phyloP scores from a whole-genome alignment of 306 rosid species.

The Crataegus laevigata region DNA sequence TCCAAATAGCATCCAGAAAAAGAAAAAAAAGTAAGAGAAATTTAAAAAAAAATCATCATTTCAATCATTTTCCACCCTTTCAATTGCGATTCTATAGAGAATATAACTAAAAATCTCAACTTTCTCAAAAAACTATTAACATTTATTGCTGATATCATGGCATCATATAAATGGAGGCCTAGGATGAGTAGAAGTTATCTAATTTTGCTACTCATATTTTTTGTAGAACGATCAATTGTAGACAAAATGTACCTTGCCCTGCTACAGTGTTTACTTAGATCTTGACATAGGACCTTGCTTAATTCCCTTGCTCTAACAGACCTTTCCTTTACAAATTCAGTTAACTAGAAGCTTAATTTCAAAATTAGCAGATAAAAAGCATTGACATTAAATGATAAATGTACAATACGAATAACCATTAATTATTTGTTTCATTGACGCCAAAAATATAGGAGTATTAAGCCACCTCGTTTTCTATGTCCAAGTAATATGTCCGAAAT shows the following conservation, averaged over 20 bases:
- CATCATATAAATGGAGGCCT: not conserved
- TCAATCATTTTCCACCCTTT: too few species aligned
- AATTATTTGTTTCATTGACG: not conserved
- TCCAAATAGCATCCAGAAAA: too few species aligned
- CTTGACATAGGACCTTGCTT: conserved; percentile 81
- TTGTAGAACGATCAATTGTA: conserved; percentile 5
- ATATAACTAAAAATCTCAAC: too few species aligned
- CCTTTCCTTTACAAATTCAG: conserved; percentile 76
- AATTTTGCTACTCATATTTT: not conserved
- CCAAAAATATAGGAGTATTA: conserved; percentile 4
- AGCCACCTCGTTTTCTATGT: conserved; percentile 82
- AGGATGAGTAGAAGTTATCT: not conserved
- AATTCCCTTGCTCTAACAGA: conserved; percentile 70
- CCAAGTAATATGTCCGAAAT: conserved; percentile 67
- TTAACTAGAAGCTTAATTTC: conserved; percentile 43
- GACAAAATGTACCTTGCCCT: conserved; percentile 43
- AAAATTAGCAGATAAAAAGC: conserved; percentile 1
- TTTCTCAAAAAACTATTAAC: too few species aligned
- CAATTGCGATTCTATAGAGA: too few species aligned
- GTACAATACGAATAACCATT: conserved; percentile 13
- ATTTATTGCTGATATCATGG: not conserved
- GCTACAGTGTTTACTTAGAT: conserved; percentile 83
- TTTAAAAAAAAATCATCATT: too few species aligned
- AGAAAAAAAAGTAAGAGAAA: too few species aligned
- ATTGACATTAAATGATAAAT: not conserved